phyloP scores from a whole-genome alignment of 768 basidiomycete genomes.

The Suillus sp. region DNA sequence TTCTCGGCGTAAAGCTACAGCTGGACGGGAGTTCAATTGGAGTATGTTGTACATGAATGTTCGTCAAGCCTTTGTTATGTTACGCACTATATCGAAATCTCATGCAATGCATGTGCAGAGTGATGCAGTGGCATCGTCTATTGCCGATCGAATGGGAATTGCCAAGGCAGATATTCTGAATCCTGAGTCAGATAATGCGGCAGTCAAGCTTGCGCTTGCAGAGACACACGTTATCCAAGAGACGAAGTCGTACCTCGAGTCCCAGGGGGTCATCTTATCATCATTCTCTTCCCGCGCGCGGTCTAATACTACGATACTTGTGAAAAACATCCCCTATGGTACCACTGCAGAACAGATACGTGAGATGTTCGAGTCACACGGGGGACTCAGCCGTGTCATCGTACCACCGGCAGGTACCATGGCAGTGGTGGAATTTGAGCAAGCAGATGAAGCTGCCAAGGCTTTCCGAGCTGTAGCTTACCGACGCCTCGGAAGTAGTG shows the following conservation, averaged over 20 bases:
- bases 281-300: constrained; percentile 54
- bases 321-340: constrained; percentile 96
- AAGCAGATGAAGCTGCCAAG: constrained; percentile 64
- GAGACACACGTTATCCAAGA: constrained; percentile 97
- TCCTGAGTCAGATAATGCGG: constrained; percentile 77
- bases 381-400: constrained; percentile 67
- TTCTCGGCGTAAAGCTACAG: constrained; percentile 63
- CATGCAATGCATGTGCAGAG: constrained; percentile 52
- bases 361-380: constrained; percentile 77
- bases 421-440: constrained; percentile 86
- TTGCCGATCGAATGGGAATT: constrained; percentile 87
- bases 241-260: constrained; percentile 88
- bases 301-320: constrained; percentile 83
- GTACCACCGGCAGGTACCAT: constrained; percentile 93
- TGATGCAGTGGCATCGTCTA: constrained; percentile 89
- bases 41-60: constrained; percentile 97
- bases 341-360: constrained; percentile 76
- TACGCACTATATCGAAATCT: constrained; percentile 19
- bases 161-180: constrained; percentile 87
- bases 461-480: constrained; percentile 88
- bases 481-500: constrained; percentile 81
- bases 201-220: constrained; percentile 93
- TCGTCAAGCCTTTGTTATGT: constrained; percentile 41
- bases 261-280: constrained; percentile 66
- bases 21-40: constrained; percentile 89